Percentiles rank a stretch among this genome's conserved stretches.
phyloP scores from a whole-genome alignment of 176 grass and related monocot species.

The Carex pumila region DNA sequence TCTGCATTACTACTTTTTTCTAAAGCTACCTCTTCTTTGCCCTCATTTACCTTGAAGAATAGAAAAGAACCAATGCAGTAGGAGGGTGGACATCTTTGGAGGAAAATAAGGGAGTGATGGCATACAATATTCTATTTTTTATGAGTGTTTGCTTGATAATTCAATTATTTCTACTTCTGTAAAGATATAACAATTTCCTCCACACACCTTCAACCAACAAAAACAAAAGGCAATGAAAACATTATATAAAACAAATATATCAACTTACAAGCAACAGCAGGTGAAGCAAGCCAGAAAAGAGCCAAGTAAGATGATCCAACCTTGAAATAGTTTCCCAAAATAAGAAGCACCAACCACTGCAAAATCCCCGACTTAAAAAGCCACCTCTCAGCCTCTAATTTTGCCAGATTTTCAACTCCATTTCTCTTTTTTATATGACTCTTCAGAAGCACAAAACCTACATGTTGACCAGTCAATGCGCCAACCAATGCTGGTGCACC shows the following conservation, averaged over 20 bases:
- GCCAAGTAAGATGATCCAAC: constrained; percentile 67
- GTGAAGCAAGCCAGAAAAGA: constrained; percentile 86
- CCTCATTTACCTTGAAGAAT: background rate
- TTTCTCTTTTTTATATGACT: constrained; percentile 36
- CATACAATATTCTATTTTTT: background rate
- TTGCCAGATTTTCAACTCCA: constrained; percentile 35
- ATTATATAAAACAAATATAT: background rate
- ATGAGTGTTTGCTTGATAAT: background rate
- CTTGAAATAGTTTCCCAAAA: constrained; percentile 74
- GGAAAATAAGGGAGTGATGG: background rate
- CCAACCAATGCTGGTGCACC: constrained; percentile 83
- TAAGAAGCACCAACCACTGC: constrained; percentile 75
- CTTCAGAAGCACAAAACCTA: constrained; percentile 57
- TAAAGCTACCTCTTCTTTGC: background rate
- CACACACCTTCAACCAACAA: background rate
- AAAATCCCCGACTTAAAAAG: constrained; percentile 93
- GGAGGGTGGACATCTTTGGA: background rate
- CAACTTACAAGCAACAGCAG: constrained; percentile 94
- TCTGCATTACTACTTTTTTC: background rate
- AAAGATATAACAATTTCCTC: background rate
- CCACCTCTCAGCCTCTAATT: constrained; percentile 95
- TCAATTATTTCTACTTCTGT: background rate
- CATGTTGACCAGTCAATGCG: constrained; percentile 80
- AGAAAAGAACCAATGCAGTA: background rate
- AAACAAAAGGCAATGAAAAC: background rate